Evolutionary conservation across 305 asterid genomes (phyloP).

Genomic region (Lippia alba): DNA sequence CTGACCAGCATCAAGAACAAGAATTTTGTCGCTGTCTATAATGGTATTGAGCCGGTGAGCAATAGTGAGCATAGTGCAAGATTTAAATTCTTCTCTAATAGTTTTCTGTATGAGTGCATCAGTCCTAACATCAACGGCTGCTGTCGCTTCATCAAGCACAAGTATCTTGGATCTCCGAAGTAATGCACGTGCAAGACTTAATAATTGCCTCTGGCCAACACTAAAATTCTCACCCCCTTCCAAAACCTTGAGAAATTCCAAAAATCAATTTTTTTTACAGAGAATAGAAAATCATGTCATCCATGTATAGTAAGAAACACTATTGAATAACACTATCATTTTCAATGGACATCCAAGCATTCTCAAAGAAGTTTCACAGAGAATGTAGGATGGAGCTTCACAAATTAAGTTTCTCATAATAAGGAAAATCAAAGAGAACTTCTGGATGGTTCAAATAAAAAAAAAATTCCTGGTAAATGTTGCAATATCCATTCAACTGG

Average conservation of each 20-base stretch:
- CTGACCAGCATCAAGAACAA: conserved; percentile 84
- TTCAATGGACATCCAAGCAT: conserved; percentile 9
- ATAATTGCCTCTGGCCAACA: conserved; percentile 91
- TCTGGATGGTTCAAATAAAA: neutral
- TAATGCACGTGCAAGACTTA: conserved; percentile 94
- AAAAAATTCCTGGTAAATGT: neutral
- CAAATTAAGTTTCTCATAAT: too few species aligned
- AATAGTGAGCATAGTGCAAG: conserved; percentile 93
- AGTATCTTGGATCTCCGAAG: conserved; percentile 93
- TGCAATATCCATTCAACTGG: conserved; percentile 1
- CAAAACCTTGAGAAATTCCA: conserved; percentile 59
- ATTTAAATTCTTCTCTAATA: conserved; percentile 81
- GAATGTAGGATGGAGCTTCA: too few species aligned
- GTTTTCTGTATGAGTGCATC: conserved; percentile 95
- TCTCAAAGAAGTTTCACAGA: neutral
- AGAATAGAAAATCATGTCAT: too few species aligned
- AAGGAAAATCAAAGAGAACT: neutral
- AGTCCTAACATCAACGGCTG: conserved; percentile 94
- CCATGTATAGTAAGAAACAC: too few species aligned
- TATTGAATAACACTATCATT: neutral
- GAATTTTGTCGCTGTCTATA: conserved; percentile 81
- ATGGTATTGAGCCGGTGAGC: conserved; percentile 95
- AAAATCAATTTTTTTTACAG: neutral
- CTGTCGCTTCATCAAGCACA: conserved; percentile 98
- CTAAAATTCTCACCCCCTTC: conserved; percentile 97